These are phyloP conservation scores for Cladophialophora bantiana DNA, from an alignment of 2,329 filamentous ascomycete species.

Conservation along the genomic window DNA sequence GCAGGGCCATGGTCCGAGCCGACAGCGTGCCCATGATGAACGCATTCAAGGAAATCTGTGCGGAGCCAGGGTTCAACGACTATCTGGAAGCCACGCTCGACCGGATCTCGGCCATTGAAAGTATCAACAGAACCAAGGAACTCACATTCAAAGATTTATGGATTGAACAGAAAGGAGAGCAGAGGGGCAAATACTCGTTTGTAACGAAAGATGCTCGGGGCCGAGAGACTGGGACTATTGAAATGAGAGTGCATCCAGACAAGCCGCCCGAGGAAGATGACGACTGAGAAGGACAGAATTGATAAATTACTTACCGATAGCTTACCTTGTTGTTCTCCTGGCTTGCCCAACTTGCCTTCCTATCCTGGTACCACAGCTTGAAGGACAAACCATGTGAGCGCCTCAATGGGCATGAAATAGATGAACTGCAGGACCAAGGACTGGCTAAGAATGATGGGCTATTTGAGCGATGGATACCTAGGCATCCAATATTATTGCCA, in stretches of 20 bases:
- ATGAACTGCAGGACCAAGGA: too few relatives aligned
- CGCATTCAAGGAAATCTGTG: conserved; percentile 85
- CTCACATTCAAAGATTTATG: conserved; percentile 94
- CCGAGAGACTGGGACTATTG: conserved; percentile 54
- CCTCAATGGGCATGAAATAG: too few relatives aligned
- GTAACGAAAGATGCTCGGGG: conserved; percentile 57
- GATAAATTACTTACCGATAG: neutral
- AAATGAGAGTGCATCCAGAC: conserved; percentile 41
- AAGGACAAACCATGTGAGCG: too few relatives aligned
- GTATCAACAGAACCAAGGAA: conserved; percentile 89
- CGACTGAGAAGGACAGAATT: conserved; percentile 6
- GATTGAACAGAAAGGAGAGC: conserved; percentile 58
- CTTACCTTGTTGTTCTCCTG: neutral
- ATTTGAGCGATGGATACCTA: too few relatives aligned
- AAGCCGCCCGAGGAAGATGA: conserved; percentile 29
- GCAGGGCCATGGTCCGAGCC: conserved; percentile 82
- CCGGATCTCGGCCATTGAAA: conserved; percentile 91
- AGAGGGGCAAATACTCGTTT: conserved; percentile 74
- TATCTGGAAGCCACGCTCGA: conserved; percentile 82
- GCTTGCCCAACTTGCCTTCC: too few relatives aligned
- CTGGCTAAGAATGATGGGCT: too few relatives aligned
- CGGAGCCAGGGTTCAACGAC: conserved; percentile 76
- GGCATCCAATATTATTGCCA: too few relatives aligned
- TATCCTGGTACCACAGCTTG: too few relatives aligned
- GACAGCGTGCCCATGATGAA: conserved; percentile 96